Evolutionary conservation across 2,329 filamentous ascomycete genomes (phyloP).

Genomic region (Alternaria viburni): DNA sequence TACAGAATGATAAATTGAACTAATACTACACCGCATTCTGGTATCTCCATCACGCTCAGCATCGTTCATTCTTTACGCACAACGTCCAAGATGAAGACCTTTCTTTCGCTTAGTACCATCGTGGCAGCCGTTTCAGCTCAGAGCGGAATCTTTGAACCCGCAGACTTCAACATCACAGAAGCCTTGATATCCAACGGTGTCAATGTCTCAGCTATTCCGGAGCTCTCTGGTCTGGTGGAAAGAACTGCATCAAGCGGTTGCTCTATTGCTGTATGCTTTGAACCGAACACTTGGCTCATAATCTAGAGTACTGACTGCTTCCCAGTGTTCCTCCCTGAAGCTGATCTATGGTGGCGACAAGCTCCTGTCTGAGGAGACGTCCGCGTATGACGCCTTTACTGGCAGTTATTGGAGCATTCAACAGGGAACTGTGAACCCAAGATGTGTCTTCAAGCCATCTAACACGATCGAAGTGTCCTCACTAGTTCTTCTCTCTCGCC

Average conservation of each 20-base stretch:
- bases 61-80: not conserved
- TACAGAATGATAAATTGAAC: conserved; percentile 3
- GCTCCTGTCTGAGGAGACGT: conserved; percentile 16
- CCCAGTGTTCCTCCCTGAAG: conserved; percentile 26
- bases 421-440: conserved; percentile 30
- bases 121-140: conserved; percentile 14
- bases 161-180: conserved; percentile 26
- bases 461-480: conserved; percentile 28
- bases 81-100: conserved; percentile 13
- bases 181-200: conserved; percentile 26
- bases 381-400: conserved; percentile 30
- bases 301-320: not conserved
- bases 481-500: conserved; percentile 25
- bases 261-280: conserved; percentile 26
- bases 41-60: not conserved
- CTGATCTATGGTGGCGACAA: conserved; percentile 28
- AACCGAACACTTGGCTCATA: not conserved
- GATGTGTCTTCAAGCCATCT: conserved; percentile 36
- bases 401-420: conserved; percentile 35
- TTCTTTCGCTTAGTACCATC: conserved; percentile 15
- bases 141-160: conserved; percentile 21
- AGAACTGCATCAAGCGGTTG: conserved; percentile 14
- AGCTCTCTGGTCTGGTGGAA: conserved; percentile 10
- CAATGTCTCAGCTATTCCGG: conserved; percentile 26
- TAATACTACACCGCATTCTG: not conserved